A percentile compares a stretch with the other conserved stretches of the same genome.
Conservation (phyloP, 1,284 basidiomycete species). For the Polyporus tsugae region DNA sequence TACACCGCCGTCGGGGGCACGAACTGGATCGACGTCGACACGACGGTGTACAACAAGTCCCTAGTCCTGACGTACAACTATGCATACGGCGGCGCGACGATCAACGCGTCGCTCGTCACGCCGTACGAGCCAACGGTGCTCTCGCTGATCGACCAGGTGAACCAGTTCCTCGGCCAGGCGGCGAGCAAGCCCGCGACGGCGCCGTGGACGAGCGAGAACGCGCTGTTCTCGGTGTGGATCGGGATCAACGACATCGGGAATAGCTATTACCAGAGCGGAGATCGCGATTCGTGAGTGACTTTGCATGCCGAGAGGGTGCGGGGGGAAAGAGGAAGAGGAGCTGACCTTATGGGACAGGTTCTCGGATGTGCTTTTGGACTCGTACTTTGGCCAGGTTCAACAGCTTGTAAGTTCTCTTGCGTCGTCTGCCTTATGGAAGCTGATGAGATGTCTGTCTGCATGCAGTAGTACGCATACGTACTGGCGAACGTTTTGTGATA, state of each 20-base stretch:
- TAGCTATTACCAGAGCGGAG: constrained; percentile 54
- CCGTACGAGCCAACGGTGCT: constrained; percentile 59
- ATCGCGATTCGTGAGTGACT: constrained; percentile 55
- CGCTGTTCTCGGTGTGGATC: constrained; percentile 68
- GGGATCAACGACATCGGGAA: constrained; percentile 71
- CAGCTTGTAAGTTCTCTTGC: constrained; percentile 53
- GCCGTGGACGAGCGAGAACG: constrained; percentile 59
- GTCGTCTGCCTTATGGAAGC: not conserved
- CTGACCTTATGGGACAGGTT: constrained; percentile 46
- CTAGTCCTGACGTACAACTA: constrained; percentile 65
- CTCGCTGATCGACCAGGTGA: constrained; percentile 63
- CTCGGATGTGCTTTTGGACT: constrained; percentile 55
- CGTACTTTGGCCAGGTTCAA: constrained; percentile 62
- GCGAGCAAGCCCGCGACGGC: constrained; percentile 54
- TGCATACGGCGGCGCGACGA: constrained; percentile 68
- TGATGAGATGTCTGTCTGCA: not conserved
- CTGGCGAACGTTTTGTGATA: not conserved
- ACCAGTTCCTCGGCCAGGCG: constrained; percentile 54
- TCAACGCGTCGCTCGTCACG: constrained; percentile 57
- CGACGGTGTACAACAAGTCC: constrained; percentile 59
- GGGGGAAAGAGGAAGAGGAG: too few species aligned
- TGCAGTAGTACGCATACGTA: constrained; percentile 36
- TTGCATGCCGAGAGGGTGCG: too few species aligned
- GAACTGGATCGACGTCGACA: constrained; percentile 65
- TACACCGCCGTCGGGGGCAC: constrained; percentile 58